Conservation (phyloP, 371 early-diverging fungal genomes). For the Mortierella sp. region DNA sequence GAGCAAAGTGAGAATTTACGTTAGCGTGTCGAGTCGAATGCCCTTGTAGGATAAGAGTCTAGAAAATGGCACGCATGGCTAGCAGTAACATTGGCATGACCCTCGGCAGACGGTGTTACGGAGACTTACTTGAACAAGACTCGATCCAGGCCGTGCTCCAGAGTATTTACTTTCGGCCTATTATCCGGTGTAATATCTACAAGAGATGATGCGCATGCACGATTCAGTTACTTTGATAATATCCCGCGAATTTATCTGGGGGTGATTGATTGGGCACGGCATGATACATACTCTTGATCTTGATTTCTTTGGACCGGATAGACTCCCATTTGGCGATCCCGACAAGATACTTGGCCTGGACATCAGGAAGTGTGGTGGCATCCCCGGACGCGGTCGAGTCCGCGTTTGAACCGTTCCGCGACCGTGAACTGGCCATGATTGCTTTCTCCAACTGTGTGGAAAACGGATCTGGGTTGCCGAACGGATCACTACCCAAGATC, state of each 20-base stretch:
- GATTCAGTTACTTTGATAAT: neutral
- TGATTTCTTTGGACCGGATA: slow-evolving; percentile 31
- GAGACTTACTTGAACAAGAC: slow-evolving; percentile 79
- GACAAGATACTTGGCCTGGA: slow-evolving; percentile 39
- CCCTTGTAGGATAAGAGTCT: neutral
- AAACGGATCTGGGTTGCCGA: slow-evolving; percentile 35
- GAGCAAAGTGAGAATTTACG: neutral
- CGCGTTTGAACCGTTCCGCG: neutral
- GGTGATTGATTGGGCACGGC: neutral
- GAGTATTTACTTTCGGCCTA: slow-evolving; percentile 53
- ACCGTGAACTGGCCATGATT: slow-evolving; percentile 26
- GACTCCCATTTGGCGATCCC: slow-evolving; percentile 44
- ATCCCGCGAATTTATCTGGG: too few relatives aligned
- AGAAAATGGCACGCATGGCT: neutral
- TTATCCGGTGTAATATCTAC: slow-evolving; percentile 42
- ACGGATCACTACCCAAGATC: slow-evolving; percentile 16
- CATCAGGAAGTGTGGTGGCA: slow-evolving; percentile 23
- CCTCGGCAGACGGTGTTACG: too few relatives aligned
- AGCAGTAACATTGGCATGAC: too few relatives aligned
- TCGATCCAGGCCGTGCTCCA: slow-evolving; percentile 85
- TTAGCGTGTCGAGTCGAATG: neutral
- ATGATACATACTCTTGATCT: slow-evolving; percentile 34
- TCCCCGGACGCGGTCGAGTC: neutral
- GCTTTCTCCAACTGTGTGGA: slow-evolving; percentile 41
- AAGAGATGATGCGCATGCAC: neutral